phyloP scores from a whole-genome alignment of 108 stramenopile genomes.

The Epithemia pelagica region DNA sequence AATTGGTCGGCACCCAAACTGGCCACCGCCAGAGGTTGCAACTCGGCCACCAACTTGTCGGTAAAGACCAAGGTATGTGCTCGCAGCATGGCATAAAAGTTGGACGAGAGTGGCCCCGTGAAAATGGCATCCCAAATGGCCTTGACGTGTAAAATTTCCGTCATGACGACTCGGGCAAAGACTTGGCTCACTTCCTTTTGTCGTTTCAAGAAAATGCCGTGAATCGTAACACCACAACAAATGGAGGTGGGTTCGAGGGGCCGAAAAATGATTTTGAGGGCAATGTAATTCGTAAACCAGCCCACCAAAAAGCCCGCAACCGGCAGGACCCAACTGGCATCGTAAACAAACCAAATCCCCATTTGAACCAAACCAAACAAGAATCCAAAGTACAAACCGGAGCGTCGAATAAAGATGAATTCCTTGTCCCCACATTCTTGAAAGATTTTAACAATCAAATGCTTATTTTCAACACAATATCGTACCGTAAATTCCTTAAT shows the following conservation, averaged over 20 bases:
- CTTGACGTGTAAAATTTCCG: constrained; percentile 45
- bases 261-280: constrained; percentile 87
- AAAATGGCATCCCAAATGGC: constrained; percentile 79
- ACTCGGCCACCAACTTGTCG: constrained; percentile 64
- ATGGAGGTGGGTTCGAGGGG: constrained; percentile 77
- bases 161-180: constrained; percentile 53
- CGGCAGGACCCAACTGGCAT: constrained; percentile 54
- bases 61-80: constrained; percentile 79
- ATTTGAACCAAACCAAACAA: constrained; percentile 89
- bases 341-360: constrained; percentile 74
- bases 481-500: constrained; percentile 83
- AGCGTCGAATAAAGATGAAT: constrained; percentile 80
- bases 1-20: constrained; percentile 78
- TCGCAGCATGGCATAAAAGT: constrained; percentile 79
- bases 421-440: constrained; percentile 91
- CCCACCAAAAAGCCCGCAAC: constrained; percentile 80
- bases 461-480: constrained; percentile 80
- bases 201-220: constrained; percentile 90
- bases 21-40: constrained; percentile 75
- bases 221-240: constrained; percentile 45
- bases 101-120: constrained; percentile 59
- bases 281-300: constrained; percentile 91
- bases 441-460: constrained; percentile 85
- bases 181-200: constrained; percentile 84
- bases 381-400: constrained; percentile 92